These are phyloP conservation scores for Chrysopogon serrulatus DNA, from an alignment of 176 grass and related monocot genomes.

Conservation along the genomic window DNA sequence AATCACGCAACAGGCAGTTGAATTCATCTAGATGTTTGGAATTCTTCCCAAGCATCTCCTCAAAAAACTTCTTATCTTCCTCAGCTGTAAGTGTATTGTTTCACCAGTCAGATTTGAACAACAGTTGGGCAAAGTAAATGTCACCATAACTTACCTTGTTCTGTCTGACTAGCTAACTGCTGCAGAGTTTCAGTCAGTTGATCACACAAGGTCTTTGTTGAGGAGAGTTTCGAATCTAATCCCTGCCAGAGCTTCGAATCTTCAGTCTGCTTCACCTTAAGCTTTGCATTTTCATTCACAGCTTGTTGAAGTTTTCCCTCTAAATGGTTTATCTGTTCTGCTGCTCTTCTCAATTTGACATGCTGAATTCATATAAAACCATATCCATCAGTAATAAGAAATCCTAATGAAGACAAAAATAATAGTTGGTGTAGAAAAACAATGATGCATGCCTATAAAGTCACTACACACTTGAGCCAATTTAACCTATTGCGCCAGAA, in stretches of 20 bases:
- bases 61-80: conserved; percentile 65
- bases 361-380: conserved; percentile 37
- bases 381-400: conserved; percentile 16
- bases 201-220: conserved; percentile 77
- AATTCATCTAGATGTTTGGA: conserved; percentile 76
- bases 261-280: conserved; percentile 85
- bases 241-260: conserved; percentile 84
- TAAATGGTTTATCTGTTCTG: conserved; percentile 77
- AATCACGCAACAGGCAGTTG: conserved; percentile 45
- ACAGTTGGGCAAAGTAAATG: conserved; percentile 6
- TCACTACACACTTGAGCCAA: not conserved
- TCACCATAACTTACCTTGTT: conserved; percentile 38
- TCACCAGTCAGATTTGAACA: conserved; percentile 25
- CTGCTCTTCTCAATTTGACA: conserved; percentile 68
- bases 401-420: not conserved
- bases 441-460: not conserved
- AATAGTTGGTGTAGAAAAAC: conserved; percentile 14
- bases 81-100: conserved; percentile 55
- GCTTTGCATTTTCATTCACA: conserved; percentile 81
- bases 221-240: conserved; percentile 86
- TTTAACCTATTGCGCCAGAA: not conserved
- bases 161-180: conserved; percentile 67
- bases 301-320: conserved; percentile 81
- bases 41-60: conserved; percentile 57
- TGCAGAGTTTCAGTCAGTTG: conserved; percentile 87